Evolutionary conservation across 345 rosid species (phyloP), one percentile per base, ranked within the genome.

Genomic region (Brassica nigra): DNA sequence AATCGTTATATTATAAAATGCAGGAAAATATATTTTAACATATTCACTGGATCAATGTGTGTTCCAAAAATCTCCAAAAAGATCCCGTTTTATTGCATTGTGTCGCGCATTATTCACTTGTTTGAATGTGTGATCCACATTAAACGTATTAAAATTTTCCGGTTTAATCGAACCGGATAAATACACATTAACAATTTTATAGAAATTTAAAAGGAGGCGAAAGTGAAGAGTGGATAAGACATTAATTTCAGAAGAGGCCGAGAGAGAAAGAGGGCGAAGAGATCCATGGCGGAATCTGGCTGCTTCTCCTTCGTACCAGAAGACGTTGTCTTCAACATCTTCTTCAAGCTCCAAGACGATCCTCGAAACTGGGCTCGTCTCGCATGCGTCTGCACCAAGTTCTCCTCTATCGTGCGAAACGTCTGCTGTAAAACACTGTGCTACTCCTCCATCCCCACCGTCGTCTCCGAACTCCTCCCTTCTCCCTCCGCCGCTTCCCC

Each of bases 331-430:
- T 92, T 89, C 59, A 90, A 84, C 71, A 90, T 95, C 81, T 86
- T 95, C 86, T 93, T 78, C 88, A 91, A 88, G 85, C 94, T 95
- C 16, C 91, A 91, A 76, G 97, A 88, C 1, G 97, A 95, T 67
- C 98, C 98, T 0, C 83, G 88, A 62, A 68, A 85, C 85, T 95
- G 97, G 99, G 89, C 97, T 59, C 86, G 90, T 62, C 86, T 95
- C 20, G 87, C 97, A 6, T 95, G 92, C 76, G 99, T 93, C 78
- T 95, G 93, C 86, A 80, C 93, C 83, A 91, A 78, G 72, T 93
- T 95, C 90, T 89, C 87, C 4, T 90, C 92, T 15, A 83, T 95
- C n/a, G 75, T 95, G 63, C 90, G 89, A 4, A 82, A 80, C 80
- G 73, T 84, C 67, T 95, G 99, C 85, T 90, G 91, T 79, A 88